Percentiles rank a stretch among this genome's conserved stretches.
Conservation (phyloP, 257 asterid species). For the Primulina tabacum region DNA sequence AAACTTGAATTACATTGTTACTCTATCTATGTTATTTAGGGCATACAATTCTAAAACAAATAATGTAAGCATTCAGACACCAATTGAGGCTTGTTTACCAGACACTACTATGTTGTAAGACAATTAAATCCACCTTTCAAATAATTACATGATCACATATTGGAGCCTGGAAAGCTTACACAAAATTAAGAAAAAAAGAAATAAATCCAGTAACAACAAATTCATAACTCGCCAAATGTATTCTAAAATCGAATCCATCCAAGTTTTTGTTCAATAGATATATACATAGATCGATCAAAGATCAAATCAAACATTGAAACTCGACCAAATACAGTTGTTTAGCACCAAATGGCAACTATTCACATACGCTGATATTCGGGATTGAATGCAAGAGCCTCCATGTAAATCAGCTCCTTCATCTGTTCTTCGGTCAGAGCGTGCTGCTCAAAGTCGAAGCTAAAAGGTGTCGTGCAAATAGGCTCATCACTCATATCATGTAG, state of each 20-base stretch:
- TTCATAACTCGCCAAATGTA: slow-evolving; percentile 12
- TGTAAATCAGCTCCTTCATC: slow-evolving; percentile 93
- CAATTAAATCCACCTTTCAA: no score
- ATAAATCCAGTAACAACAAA: not conserved
- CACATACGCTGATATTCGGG: slow-evolving; percentile 80
- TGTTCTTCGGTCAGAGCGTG: slow-evolving; percentile 89
- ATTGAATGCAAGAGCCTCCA: slow-evolving; percentile 85
- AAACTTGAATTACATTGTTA: no score
- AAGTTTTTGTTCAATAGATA: slow-evolving; percentile 28
- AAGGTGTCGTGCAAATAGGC: slow-evolving; percentile 80
- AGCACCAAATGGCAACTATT: slow-evolving; percentile 20
- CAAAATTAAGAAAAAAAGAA: not conserved
- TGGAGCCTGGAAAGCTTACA: not conserved
- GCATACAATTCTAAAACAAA: no score
- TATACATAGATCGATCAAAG: slow-evolving; percentile 32
- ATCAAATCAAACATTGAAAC: slow-evolving; percentile 27
- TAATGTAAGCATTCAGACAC: no score
- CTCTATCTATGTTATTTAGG: no score
- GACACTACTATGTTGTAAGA: no score
- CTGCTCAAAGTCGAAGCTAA: slow-evolving; percentile 91
- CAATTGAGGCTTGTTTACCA: no score
- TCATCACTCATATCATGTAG: slow-evolving; percentile 96
- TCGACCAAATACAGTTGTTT: slow-evolving; percentile 5
- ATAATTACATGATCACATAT: no score
- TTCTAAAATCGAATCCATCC: slow-evolving; percentile 21